Evolutionary conservation across 352 stramenopile genomes (phyloP), one percentile per base, ranked within the genome.

Genomic region (Pythium monospermum): DNA sequence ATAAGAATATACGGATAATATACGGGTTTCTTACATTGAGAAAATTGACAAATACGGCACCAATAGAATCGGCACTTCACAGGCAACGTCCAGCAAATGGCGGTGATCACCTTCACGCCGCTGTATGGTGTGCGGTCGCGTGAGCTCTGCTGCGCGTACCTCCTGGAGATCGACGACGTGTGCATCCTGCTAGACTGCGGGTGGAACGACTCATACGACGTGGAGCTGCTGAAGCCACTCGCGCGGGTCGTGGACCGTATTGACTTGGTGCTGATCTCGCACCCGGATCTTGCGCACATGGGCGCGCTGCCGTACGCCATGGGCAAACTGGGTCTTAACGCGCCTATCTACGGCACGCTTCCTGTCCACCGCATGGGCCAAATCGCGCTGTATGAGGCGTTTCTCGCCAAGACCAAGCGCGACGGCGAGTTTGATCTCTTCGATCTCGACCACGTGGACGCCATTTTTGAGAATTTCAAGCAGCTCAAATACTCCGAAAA

Each of bases 401-500:
- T 96, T 54, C 91, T 97, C 31, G 84, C 87, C 37, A 80, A 96
- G 49, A 96, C 82, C 12, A 92, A 89, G 59, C 78, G 96, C 57
- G 93, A 98, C 53, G 86, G 88, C 46, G 74, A 85, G 46, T 94
- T 97, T 68, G 61, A 91, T 58, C 63, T 98, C 69, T 90, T 95
- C 73, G 81, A 69, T 6, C 75, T 98, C 47, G 89, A 97, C 70
- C 81, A 98, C 64, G 85, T 98, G 15, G 95, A 98, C 69, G 71
- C 81, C 28, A 88, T 97, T 26, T 94, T 95, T 46, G 87, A 95
- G 48, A 88, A 80, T 23, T 95, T 97, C 44, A 86, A 94, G 53
- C 91, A 96, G 57, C 85, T 98, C 50, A 98, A 98, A 62, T 98
- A 98, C 73, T 96, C 90, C 30, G 88, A 98, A 64, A 96, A 94